Conservation (phyloP, 2,329 filamentous ascomycete species). For the Dissoconium aciculare region DNA sequence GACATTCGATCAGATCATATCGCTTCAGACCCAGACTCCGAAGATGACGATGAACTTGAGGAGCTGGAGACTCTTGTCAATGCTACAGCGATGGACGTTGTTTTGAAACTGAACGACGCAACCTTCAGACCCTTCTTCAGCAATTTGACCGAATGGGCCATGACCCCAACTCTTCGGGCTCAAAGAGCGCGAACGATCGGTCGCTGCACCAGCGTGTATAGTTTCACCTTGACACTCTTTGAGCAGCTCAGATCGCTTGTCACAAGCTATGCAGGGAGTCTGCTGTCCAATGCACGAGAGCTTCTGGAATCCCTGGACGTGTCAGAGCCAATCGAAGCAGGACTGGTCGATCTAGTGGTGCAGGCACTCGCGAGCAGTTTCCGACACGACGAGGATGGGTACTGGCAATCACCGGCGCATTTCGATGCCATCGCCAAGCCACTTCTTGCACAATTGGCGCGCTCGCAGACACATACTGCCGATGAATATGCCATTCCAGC, state of each 20-base stretch:
- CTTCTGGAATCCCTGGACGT: slow-evolving; percentile 36
- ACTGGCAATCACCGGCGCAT: slow-evolving; percentile 86
- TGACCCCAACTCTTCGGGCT: slow-evolving; percentile 44
- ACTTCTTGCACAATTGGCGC: slow-evolving; percentile 48
- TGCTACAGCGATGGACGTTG: slow-evolving; percentile 68
- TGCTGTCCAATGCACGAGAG: slow-evolving; percentile 59
- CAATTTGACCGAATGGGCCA: slow-evolving; percentile 70
- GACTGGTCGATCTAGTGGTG: slow-evolving; percentile 56
- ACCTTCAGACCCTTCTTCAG: slow-evolving; percentile 85
- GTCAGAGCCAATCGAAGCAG: slow-evolving; percentile 28
- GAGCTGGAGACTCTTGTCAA: slow-evolving; percentile 37
- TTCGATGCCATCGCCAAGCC: slow-evolving; percentile 58
- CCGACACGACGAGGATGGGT: slow-evolving; percentile 78
- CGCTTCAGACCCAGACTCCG: slow-evolving; percentile 26
- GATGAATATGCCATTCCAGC: slow-evolving; percentile 47
- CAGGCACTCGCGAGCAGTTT: slow-evolving; percentile 61
- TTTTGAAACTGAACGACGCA: slow-evolving; percentile 91
- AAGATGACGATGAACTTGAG: slow-evolving; percentile 47
- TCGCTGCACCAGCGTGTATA: slow-evolving; percentile 63
- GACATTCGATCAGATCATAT: slow-evolving; percentile 47
- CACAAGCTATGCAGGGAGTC: slow-evolving; percentile 75
- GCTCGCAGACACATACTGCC: slow-evolving; percentile 32
- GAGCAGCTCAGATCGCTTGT: slow-evolving; percentile 82
- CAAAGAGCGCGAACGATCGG: slow-evolving; percentile 44
- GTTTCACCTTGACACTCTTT: slow-evolving; percentile 68